These are phyloP conservation scores for Heracleum sosnowskyi DNA, from an alignment of 129 eudicot species.

Conservation along the genomic window DNA sequence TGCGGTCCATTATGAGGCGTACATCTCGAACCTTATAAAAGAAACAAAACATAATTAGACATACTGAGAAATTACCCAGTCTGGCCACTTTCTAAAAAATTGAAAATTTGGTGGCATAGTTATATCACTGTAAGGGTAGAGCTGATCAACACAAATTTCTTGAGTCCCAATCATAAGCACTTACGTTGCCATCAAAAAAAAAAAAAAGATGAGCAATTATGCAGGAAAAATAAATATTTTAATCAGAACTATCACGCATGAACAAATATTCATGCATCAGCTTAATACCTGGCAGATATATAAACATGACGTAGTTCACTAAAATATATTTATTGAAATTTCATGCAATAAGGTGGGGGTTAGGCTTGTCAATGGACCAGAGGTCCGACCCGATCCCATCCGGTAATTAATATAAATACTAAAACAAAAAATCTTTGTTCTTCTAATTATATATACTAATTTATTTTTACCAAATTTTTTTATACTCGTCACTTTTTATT, in stretches of 20 bases:
- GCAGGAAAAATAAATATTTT: neutral
- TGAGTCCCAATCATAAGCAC: neutral
- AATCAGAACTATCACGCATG: neutral
- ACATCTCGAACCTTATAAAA: conserved; percentile 72
- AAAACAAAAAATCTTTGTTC: neutral
- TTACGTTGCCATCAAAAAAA: neutral
- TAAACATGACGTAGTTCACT: neutral
- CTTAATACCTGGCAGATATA: too few relatives aligned
- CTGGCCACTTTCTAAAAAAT: neutral
- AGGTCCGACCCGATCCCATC: too few relatives aligned
- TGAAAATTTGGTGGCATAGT: neutral
- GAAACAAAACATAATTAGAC: conserved; percentile 1
- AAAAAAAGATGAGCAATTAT: neutral
- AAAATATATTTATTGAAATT: neutral
- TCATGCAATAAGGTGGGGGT: neutral
- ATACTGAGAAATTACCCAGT: neutral
- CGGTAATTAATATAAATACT: neutral
- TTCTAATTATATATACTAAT: neutral
- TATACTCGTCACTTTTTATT: neutral
- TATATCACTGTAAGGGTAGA: neutral
- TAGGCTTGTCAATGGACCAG: too few relatives aligned
- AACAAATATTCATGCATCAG: neutral
- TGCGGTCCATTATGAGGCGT: conserved; percentile 84
- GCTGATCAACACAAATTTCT: neutral
- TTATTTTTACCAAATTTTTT: neutral